phyloP scores from a whole-genome alignment of 2,329 filamentous ascomycete species.

The Aspergillus sp. region DNA sequence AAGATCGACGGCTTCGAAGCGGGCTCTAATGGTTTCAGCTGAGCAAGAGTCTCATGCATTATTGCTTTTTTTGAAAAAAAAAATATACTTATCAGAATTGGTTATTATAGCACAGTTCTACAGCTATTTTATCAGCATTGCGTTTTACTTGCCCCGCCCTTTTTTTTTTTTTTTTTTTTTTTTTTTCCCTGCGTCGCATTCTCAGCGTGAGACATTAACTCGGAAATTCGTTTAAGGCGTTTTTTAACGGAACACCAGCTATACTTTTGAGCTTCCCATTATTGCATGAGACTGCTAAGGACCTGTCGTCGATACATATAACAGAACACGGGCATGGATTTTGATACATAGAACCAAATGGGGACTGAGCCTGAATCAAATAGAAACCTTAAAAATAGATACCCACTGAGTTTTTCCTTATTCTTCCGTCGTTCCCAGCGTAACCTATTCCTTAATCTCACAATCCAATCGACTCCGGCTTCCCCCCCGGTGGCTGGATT shows the following conservation, averaged over 20 bases:
- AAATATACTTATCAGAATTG: neutral
- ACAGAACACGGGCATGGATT: constrained; percentile 16
- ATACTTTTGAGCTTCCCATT: neutral
- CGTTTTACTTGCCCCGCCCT: constrained; percentile 1
- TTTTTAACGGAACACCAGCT: neutral
- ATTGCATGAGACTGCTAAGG: constrained; percentile 1
- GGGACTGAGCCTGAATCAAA: constrained; percentile 5
- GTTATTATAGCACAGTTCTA: constrained; percentile 14
- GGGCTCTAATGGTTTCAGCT: constrained; percentile 16
- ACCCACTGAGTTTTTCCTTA: neutral
- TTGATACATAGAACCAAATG: neutral
- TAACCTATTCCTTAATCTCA: neutral
- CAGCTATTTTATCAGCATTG: constrained; percentile 5
- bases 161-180: constrained; percentile 7
- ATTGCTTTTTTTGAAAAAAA: neutral
- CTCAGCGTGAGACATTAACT: constrained; percentile 16
- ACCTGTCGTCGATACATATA: constrained; percentile 3
- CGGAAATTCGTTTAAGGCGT: constrained; percentile 14
- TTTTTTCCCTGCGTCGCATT: constrained; percentile 10
- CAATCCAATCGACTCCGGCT: neutral
- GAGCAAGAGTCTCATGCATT: constrained; percentile 11
- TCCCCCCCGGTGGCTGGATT: constrained; percentile 14
- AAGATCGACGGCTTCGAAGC: constrained; percentile 38
- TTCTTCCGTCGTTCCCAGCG: neutral
- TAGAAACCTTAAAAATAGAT: neutral